Conservation (phyloP, 192 early-diverging fungal species). For the Podila minutissima region DNA sequence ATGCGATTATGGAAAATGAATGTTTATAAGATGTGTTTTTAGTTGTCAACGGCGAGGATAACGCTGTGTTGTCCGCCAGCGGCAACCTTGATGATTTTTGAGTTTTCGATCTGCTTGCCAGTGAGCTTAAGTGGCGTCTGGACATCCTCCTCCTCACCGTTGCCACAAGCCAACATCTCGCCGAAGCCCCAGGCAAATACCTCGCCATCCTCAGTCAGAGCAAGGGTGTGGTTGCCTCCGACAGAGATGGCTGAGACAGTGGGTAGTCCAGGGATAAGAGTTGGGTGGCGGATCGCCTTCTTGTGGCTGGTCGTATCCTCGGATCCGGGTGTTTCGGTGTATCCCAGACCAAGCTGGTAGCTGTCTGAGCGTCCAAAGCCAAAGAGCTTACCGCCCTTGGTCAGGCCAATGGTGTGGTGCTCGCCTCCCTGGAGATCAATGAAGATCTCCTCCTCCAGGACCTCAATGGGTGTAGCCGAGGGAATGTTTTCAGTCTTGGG, state of each 20-base stretch:
- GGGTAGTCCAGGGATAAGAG: slow-evolving; percentile 54
- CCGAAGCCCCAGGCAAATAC: slow-evolving; percentile 94
- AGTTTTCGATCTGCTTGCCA: slow-evolving; percentile 77
- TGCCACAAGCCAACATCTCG: slow-evolving; percentile 85
- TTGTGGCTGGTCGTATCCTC: slow-evolving; percentile 54
- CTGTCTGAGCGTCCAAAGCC: slow-evolving; percentile 87
- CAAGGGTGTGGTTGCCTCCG: slow-evolving; percentile 71
- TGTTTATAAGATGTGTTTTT: not conserved
- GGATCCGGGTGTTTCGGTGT: slow-evolving; percentile 41
- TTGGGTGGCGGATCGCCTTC: slow-evolving; percentile 69
- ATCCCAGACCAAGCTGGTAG: slow-evolving; percentile 79
- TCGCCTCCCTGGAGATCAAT: slow-evolving; percentile 79
- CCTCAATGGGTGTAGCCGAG: slow-evolving; percentile 65
- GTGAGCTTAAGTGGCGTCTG: slow-evolving; percentile 64
- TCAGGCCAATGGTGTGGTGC: slow-evolving; percentile 85
- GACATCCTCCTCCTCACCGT: slow-evolving; percentile 81
- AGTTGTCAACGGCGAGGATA: slow-evolving; percentile 52
- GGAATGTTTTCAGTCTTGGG: slow-evolving; percentile 58
- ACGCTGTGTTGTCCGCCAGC: slow-evolving; percentile 88
- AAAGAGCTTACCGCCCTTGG: slow-evolving; percentile 76
- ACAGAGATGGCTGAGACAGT: slow-evolving; percentile 61
- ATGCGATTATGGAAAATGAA: not conserved
- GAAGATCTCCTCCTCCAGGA: slow-evolving; percentile 57
- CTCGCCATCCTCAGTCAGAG: slow-evolving; percentile 62
- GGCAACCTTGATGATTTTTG: slow-evolving; percentile 66